A percentile compares a stretch with the other conserved stretches of the same genome.
These are phyloP conservation scores for Monosporozyma aquatica DNA, from an alignment of 805 yeast genomes.

Conservation along the genomic window DNA sequence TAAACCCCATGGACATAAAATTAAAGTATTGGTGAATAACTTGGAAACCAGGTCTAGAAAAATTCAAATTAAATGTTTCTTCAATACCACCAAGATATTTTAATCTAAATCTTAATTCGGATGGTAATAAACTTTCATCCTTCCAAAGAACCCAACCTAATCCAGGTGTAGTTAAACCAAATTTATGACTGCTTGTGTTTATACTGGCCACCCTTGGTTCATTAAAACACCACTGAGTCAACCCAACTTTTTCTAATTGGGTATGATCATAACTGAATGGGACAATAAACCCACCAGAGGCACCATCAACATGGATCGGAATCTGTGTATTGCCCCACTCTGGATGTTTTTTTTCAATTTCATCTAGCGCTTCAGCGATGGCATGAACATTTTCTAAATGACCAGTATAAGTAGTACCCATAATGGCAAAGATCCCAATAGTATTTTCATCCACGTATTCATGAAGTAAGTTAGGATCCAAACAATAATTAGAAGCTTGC, in stretches of 20 bases:
- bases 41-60: constrained; percentile 88
- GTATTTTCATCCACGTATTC: constrained; percentile 80
- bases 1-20: constrained; percentile 58
- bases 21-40: constrained; percentile 82
- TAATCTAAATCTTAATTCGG: constrained; percentile 63
- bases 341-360: constrained; percentile 38
- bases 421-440: constrained; percentile 78
- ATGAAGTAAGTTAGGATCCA: constrained; percentile 52
- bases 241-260: constrained; percentile 23
- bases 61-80: constrained; percentile 77
- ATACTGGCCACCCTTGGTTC: constrained; percentile 70
- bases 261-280: constrained; percentile 72
- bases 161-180: constrained; percentile 85
- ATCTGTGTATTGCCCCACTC: constrained; percentile 38
- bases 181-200: constrained; percentile 89
- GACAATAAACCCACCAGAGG: constrained; percentile 83
- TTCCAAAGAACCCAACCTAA: constrained; percentile 90
- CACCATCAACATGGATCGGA: constrained; percentile 91
- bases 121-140: constrained; percentile 53
- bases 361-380: constrained; percentile 57
- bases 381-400: constrained; percentile 71
- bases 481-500: constrained; percentile 48
- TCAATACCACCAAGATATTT: constrained; percentile 84
- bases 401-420: constrained; percentile 92
- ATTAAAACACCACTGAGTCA: constrained; percentile 64